phyloP scores from a whole-genome alignment of 2,329 filamentous ascomycete genomes.

The Monosporascus ibericus region DNA sequence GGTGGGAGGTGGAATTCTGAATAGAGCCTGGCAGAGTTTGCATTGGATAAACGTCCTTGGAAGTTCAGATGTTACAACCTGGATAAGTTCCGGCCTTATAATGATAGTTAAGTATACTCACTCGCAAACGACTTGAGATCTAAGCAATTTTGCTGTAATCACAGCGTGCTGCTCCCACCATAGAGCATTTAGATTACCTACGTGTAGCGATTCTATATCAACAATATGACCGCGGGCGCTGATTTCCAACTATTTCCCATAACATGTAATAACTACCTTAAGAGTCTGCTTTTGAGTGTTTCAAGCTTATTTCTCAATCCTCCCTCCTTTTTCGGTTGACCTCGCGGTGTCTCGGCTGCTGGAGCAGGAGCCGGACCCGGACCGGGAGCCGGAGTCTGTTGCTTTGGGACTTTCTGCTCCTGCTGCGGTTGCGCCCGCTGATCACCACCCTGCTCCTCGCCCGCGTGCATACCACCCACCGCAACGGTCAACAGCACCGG shows the following conservation, averaged over 20 bases:
- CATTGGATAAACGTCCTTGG: neutral
- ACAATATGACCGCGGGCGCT: neutral
- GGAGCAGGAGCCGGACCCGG: neutral
- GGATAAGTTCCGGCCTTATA: neutral
- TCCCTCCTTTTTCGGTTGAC: neutral
- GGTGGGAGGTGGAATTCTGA: neutral
- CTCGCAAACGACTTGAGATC: neutral
- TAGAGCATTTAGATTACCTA: no score
- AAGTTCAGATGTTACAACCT: neutral
- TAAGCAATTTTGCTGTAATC: neutral
- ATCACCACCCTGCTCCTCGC: neutral
- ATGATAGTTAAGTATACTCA: neutral
- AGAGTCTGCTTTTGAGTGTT: neutral
- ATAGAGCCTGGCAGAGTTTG: neutral
- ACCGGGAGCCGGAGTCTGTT: no score
- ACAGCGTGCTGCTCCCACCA: no score
- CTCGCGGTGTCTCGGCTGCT: neutral
- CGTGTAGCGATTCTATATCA: no score
- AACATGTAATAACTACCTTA: neutral
- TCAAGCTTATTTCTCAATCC: neutral
- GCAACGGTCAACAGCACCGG: constrained; percentile 43
- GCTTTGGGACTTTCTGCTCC: no score
- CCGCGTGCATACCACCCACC: constrained; percentile 36
- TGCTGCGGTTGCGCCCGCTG: no score
- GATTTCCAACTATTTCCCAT: neutral